phyloP scores from a whole-genome alignment of 2,329 filamentous ascomycete species.

The Zasmidium citrigriseum region DNA sequence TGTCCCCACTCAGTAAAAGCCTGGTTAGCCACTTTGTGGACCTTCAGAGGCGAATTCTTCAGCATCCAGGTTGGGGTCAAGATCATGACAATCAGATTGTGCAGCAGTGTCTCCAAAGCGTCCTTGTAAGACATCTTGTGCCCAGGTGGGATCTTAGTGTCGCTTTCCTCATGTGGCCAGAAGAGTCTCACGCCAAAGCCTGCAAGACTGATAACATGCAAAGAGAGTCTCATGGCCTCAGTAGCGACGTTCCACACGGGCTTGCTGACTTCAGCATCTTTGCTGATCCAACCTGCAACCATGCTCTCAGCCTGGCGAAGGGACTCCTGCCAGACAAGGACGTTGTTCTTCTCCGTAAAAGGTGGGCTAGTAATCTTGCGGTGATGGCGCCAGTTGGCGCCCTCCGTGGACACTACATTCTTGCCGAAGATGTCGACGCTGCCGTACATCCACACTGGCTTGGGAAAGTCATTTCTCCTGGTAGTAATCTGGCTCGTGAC shows the following conservation, averaged over 20 bases:
- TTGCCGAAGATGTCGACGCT: constrained; percentile 67
- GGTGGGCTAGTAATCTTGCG: constrained; percentile 70
- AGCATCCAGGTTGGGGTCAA: constrained; percentile 61
- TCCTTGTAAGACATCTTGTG: constrained; percentile 67
- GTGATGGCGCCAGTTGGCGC: constrained; percentile 69
- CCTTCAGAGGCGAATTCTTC: constrained; percentile 53
- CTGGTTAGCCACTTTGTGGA: constrained; percentile 53
- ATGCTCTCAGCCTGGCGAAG: constrained; percentile 65
- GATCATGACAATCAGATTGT: constrained; percentile 64
- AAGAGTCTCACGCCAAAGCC: constrained; percentile 66
- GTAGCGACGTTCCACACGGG: constrained; percentile 60
- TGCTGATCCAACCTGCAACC: constrained; percentile 58
- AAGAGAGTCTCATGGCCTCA: constrained; percentile 65
- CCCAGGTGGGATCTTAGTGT: constrained; percentile 44
- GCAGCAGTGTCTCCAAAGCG: constrained; percentile 61
- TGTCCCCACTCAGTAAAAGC: constrained; percentile 64
- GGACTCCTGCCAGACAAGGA: constrained; percentile 64
- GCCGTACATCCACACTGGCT: constrained; percentile 62
- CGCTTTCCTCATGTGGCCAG: constrained; percentile 59
- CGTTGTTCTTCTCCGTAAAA: constrained; percentile 76
- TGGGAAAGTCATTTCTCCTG: constrained; percentile 70
- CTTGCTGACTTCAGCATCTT: constrained; percentile 40
- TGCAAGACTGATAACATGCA: constrained; percentile 66
- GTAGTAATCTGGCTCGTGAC: constrained; percentile 66
- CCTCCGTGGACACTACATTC: constrained; percentile 72